A percentile compares a stretch with the other conserved stretches of the same genome.
Conservation (phyloP, 768 basidiomycete genomes). For the Trametes elegans region DNA sequence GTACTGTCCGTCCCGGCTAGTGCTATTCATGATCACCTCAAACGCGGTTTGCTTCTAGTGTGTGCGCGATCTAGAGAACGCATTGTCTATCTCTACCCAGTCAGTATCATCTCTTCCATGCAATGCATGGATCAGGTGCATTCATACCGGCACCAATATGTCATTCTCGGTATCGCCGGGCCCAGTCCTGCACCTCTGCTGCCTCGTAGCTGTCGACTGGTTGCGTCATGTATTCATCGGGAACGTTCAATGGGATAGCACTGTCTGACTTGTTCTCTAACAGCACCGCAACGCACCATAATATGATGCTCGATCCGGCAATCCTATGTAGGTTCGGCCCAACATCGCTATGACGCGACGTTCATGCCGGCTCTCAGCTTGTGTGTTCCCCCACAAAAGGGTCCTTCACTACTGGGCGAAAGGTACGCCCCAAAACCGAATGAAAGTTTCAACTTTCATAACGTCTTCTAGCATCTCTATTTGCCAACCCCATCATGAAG, state of each 20-base stretch:
- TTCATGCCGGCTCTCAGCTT: conserved; percentile 40
- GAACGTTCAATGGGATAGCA: no score
- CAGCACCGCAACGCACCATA: conserved; percentile 86
- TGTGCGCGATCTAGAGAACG: background rate
- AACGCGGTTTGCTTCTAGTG: background rate
- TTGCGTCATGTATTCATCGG: no score
- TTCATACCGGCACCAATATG: conserved; percentile 3
- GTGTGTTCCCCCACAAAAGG: conserved; percentile 76
- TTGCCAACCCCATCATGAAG: conserved; percentile 70
- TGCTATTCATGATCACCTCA: background rate
- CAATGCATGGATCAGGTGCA: background rate
- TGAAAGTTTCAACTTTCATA: conserved; percentile 1
- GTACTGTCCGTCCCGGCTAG: background rate
- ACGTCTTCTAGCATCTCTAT: conserved; percentile 60
- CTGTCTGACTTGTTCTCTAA: background rate
- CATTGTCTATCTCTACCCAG: background rate
- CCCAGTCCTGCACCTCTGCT: background rate
- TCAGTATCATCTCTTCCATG: background rate
- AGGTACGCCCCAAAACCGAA: conserved; percentile 42
- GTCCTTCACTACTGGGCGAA: conserved; percentile 95
- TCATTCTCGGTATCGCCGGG: no score
- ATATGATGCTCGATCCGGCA: conserved; percentile 92
- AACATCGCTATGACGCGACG: background rate
- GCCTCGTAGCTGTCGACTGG: background rate
- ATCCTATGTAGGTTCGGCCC: conserved; percentile 60